phyloP scores from a whole-genome alignment of 306 rosid species.

The Delonix regia region DNA sequence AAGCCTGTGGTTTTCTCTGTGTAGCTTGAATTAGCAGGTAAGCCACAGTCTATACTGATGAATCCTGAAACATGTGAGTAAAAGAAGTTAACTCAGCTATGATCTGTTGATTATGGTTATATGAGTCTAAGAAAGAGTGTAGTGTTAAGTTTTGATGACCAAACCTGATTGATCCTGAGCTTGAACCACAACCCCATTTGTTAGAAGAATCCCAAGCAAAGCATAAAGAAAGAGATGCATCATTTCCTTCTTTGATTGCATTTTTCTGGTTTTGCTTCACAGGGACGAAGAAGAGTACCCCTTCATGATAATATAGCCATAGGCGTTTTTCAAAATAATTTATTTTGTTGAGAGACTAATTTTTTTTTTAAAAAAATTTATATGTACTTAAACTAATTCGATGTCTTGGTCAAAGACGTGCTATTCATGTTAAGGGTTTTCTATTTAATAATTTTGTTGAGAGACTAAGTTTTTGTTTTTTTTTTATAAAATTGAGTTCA shows the following conservation, averaged over 20 bases:
- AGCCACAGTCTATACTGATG: constrained; percentile 64
- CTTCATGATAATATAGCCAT: neutral
- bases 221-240: constrained; percentile 5
- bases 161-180: constrained; percentile 58
- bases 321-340: too few species aligned
- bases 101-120: too few species aligned
- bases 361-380: too few species aligned
- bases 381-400: too few species aligned
- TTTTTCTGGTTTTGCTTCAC: neutral
- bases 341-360: too few species aligned
- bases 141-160: neutral
- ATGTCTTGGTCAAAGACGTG: too few species aligned
- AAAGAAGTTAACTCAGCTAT: neutral
- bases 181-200: constrained; percentile 32
- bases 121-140: neutral
- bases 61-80: constrained; percentile 41
- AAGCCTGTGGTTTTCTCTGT: constrained; percentile 36
- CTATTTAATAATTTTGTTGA: too few species aligned
- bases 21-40: constrained; percentile 34
- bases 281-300: neutral
- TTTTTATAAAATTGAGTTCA: too few species aligned
- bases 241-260: constrained; percentile 23
- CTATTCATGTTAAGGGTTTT: too few species aligned
- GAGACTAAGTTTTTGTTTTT: too few species aligned
- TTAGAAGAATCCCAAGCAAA: constrained; percentile 26